Conservation (phyloP, 2,329 filamentous ascomycete species). For the Saccharata proteae region DNA sequence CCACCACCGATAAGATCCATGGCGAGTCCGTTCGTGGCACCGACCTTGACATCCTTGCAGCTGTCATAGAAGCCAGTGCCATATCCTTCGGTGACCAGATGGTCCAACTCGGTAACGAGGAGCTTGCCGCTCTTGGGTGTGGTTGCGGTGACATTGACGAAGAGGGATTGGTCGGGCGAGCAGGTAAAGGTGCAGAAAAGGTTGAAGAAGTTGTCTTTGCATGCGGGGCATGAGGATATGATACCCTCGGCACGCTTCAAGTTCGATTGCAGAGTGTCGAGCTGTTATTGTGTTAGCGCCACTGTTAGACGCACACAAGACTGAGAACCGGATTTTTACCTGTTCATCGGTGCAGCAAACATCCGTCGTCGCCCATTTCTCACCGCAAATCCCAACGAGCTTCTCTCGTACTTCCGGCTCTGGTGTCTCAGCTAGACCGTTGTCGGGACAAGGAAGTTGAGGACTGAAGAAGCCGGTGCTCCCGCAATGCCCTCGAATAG, state of each 20-base stretch:
- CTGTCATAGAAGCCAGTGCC: slow-evolving; percentile 86
- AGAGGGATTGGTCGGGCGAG: slow-evolving; percentile 90
- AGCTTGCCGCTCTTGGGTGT: slow-evolving; percentile 47
- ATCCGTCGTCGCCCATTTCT: slow-evolving; percentile 70
- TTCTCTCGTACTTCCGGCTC: slow-evolving; percentile 59
- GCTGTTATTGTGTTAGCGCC: slow-evolving; percentile 33
- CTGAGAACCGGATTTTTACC: slow-evolving; percentile 38
- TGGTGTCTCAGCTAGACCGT: slow-evolving; percentile 66
- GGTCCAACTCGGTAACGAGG: slow-evolving; percentile 81
- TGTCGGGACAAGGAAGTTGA: slow-evolving; percentile 85
- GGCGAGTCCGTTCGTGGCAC: slow-evolving; percentile 80
- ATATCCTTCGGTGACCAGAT: slow-evolving; percentile 74
- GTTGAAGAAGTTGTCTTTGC: slow-evolving; percentile 98
- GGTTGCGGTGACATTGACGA: slow-evolving; percentile 79
- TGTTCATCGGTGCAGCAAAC: slow-evolving; percentile 80
- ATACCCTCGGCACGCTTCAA: slow-evolving; percentile 78
- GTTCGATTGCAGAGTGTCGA: slow-evolving; percentile 70
- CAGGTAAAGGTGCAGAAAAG: slow-evolving; percentile 97
- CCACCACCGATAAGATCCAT: slow-evolving; percentile 96
- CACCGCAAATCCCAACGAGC: slow-evolving; percentile 74
- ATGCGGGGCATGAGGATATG: slow-evolving; percentile 88
- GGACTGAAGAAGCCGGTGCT: slow-evolving; percentile 83
- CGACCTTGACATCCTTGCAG: slow-evolving; percentile 98
- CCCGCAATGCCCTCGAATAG: slow-evolving; percentile 83
- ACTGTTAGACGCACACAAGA: too few species aligned